Conservation (phyloP, 495 filamentous ascomycete species). For the Podospora conica region DNA sequence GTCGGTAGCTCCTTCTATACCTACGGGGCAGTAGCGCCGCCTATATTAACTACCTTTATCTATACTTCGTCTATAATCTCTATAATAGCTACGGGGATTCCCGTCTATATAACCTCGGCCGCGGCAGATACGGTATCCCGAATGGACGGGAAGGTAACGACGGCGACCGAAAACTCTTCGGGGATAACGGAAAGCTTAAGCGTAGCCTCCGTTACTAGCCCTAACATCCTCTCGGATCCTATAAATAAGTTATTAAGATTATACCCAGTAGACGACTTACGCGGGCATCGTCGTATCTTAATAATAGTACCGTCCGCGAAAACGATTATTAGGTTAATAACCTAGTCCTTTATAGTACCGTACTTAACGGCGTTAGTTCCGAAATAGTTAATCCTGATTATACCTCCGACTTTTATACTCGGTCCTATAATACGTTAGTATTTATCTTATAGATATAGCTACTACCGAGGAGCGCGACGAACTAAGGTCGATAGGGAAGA, state of each 20-base stretch:
- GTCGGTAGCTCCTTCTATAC: slow-evolving; percentile 72
- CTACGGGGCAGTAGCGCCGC: slow-evolving; percentile 57
- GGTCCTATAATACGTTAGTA: slow-evolving; percentile 37
- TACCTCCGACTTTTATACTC: slow-evolving; percentile 62
- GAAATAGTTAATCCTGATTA: slow-evolving; percentile 76
- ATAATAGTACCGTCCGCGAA: slow-evolving; percentile 72
- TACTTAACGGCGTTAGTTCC: slow-evolving; percentile 78
- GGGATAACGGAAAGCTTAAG: slow-evolving; percentile 70
- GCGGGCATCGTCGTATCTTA: slow-evolving; percentile 66
- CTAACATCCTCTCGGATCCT: slow-evolving; percentile 72
- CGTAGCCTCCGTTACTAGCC: slow-evolving; percentile 69
- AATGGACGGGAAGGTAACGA: slow-evolving; percentile 68
- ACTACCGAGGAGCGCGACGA: slow-evolving; percentile 18
- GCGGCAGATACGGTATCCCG: slow-evolving; percentile 66
- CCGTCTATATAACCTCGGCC: slow-evolving; percentile 61
- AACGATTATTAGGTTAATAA: slow-evolving; percentile 73
- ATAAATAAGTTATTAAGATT: slow-evolving; percentile 72
- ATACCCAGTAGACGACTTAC: slow-evolving; percentile 76
- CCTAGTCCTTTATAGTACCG: slow-evolving; percentile 85
- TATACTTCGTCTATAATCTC: slow-evolving; percentile 81
- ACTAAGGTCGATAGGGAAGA: slow-evolving; percentile 85
- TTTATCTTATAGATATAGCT: not conserved
- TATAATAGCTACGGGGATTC: slow-evolving; percentile 72
- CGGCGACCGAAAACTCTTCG: slow-evolving; percentile 66
- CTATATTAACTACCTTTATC: slow-evolving; percentile 70